These are phyloP conservation scores for Pleurotus platypus DNA, from an alignment of 768 basidiomycete species.

Conservation along the genomic window DNA sequence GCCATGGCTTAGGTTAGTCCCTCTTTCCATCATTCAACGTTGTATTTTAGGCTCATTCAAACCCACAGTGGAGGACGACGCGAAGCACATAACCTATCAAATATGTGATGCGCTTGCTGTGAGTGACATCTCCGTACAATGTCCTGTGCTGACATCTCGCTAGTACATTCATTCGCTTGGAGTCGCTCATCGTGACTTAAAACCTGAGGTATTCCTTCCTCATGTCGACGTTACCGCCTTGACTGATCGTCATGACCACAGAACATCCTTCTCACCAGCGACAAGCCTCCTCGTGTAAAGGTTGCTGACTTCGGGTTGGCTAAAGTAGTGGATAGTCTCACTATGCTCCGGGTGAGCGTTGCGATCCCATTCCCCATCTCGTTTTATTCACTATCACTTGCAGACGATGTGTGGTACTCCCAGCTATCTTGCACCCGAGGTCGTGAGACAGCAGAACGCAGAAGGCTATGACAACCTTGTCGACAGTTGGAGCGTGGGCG, in stretches of 20 bases:
- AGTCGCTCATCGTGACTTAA: constrained; percentile 91
- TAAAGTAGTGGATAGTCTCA: constrained; percentile 80
- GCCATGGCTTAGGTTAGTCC: constrained; percentile 56
- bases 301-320: constrained; percentile 97
- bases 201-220: constrained; percentile 63
- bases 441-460: constrained; percentile 61
- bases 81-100: constrained; percentile 74
- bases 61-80: constrained; percentile 44
- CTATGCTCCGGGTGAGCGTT: constrained; percentile 64
- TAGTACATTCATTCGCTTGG: constrained; percentile 70
- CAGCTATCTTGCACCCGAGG: constrained; percentile 89
- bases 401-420: constrained; percentile 98
- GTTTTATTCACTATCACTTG: neutral
- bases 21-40: neutral
- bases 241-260: constrained; percentile 19
- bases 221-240: neutral
- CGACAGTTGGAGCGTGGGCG: constrained; percentile 95
- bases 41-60: constrained; percentile 5
- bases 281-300: constrained; percentile 70
- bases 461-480: constrained; percentile 85
- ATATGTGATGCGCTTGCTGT: constrained; percentile 79
- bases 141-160: too few species aligned
- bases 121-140: constrained; percentile 18
- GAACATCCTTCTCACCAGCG: constrained; percentile 82
- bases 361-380: neutral